A percentile compares a stretch with the other conserved stretches of the same genome.
phyloP scores from a whole-genome alignment of 73 alveolate species.

The Stentor roeselii region DNA sequence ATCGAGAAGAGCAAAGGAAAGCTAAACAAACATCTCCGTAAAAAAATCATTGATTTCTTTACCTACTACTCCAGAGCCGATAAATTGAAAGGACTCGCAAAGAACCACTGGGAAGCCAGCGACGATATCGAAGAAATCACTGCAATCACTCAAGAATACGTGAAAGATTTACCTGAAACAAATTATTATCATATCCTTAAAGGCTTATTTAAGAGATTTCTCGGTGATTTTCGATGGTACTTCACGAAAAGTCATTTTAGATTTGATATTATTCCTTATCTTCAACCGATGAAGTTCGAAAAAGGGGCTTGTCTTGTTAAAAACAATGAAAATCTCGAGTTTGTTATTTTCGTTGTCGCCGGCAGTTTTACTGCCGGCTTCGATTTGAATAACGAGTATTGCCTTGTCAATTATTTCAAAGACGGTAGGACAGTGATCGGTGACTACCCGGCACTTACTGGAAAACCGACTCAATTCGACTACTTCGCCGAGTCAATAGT shows the following conservation, averaged over 20 bases:
- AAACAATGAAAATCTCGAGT: background rate
- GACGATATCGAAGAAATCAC: background rate
- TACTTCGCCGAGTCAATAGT: background rate
- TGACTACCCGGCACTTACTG: background rate
- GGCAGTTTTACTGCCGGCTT: background rate
- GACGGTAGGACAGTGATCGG: conserved; percentile 12
- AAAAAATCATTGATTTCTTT: background rate
- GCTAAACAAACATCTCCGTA: background rate
- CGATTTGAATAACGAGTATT: background rate
- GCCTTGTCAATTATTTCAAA: background rate
- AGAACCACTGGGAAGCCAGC: conserved; percentile 6
- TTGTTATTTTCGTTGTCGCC: background rate
- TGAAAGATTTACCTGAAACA: background rate
- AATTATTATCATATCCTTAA: background rate
- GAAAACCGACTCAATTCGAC: background rate
- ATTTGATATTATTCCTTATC: background rate
- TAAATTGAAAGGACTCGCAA: conserved; percentile 12
- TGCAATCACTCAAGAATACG: background rate
- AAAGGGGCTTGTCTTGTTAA: background rate
- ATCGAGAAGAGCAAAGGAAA: background rate
- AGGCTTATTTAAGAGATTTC: background rate
- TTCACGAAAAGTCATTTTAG: background rate
- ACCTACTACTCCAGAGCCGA: background rate
- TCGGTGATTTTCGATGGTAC: background rate
- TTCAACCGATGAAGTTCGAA: background rate